Evolutionary conservation across 2,329 filamentous ascomycete genomes (phyloP), one percentile per base, ranked within the genome.

Genomic region (Aspergillus arachidicola): DNA sequence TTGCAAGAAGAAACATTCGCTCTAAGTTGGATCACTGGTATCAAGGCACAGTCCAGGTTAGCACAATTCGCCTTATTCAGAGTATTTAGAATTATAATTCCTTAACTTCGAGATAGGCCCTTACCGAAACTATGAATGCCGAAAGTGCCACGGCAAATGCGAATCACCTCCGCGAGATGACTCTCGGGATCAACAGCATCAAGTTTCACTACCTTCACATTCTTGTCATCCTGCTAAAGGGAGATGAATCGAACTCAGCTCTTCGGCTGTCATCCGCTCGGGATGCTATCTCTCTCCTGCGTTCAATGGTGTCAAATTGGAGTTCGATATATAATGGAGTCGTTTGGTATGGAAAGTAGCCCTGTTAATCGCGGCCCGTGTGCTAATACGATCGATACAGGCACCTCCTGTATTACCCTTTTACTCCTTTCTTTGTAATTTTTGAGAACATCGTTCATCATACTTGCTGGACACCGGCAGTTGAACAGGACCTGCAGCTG

Each of bases 271-370:
- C 55, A 2, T 66, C 53, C 56, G 59, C 66, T 7, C 66, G 64
- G 5, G 66, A 68, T 50, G 64, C 66, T 19, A 63, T 68, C 36
- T 64, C 58, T 3, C 34, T 64, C 19, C 30, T 68, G n/a, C 32
- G 48, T 2, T 55, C 57, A 6, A 60, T 66, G 41, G 62, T 68
- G 10, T 68, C 66, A 10, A 64, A 64, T 21, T 68, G 64, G 64
- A 51, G 46, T 26, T 66, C 64, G 6, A 60, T 68, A 41, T 66
- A 68, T 50, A 68, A 68, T 21, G 66, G 64, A 30, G 60, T 66
- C 0, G 34, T 61, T n/a, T 68, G 66, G 64, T 68, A 65, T 48
- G 60, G 19, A 12, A 6, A 19, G 6, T 3, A 19, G 3, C 6
- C 6, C 38, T 3, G 3, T n/a, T 32, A 12, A 12, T 12, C 32